phyloP scores from a whole-genome alignment of 148 eudicot species.

The Cornus kousa region DNA sequence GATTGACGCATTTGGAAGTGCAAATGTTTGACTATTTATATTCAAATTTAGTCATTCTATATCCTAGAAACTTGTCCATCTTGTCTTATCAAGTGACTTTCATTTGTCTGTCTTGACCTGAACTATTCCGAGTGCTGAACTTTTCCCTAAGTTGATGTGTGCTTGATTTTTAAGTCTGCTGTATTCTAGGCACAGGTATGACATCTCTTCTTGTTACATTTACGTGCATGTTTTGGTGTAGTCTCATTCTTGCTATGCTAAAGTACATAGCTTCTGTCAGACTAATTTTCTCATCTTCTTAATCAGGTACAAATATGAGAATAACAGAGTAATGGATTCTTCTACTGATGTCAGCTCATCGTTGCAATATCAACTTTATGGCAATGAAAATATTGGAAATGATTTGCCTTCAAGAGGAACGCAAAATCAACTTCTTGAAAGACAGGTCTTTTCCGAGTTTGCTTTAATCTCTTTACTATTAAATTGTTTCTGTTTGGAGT shows the following conservation, averaged over 20 bases:
- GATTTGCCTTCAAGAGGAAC: constrained; percentile 84
- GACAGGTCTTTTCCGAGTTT: constrained; percentile 61
- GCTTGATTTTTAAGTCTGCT: background rate
- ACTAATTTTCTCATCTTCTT: constrained; percentile 19
- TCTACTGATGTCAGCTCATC: constrained; percentile 80
- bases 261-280: background rate
- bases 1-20: no score
- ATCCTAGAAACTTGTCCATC: background rate
- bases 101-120: background rate
- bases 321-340: constrained; percentile 78
- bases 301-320: constrained; percentile 89
- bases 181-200: background rate
- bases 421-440: constrained; percentile 95
- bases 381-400: constrained; percentile 66
- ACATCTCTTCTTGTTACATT: constrained; percentile 2
- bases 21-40: background rate
- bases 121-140: background rate
- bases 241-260: background rate
- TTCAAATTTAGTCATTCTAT: background rate
- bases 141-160: background rate
- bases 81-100: background rate
- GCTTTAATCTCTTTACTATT: background rate
- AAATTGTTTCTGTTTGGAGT: background rate
- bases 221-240: background rate
- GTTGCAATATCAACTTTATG: constrained; percentile 81